Conservation (phyloP, 805 yeast species). For the Ogataea polymorpha region DNA sequence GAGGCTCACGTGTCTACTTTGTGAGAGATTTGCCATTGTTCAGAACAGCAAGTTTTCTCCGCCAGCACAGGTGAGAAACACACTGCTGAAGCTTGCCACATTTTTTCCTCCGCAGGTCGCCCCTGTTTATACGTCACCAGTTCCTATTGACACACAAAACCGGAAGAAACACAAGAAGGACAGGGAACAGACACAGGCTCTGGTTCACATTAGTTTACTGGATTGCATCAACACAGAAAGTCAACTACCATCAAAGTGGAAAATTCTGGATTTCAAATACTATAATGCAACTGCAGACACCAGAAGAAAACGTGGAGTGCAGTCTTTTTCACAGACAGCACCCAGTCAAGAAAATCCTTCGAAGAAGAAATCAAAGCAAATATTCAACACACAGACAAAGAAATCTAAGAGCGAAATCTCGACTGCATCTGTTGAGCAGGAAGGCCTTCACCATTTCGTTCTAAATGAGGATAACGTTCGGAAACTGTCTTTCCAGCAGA, state of each 20-base stretch:
- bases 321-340: slow-evolving; percentile 3
- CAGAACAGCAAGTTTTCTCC: slow-evolving; percentile 41
- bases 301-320: not conserved
- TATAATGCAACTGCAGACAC: slow-evolving; percentile 33
- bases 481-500: slow-evolving; percentile 53
- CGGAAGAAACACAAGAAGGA: slow-evolving; percentile 28
- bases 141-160: slow-evolving; percentile 12
- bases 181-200: slow-evolving; percentile 12
- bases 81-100: slow-evolving; percentile 48
- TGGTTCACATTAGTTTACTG: slow-evolving; percentile 26
- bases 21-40: slow-evolving; percentile 56
- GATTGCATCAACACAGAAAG: slow-evolving; percentile 32
- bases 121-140: slow-evolving; percentile 27
- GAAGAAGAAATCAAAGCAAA: slow-evolving; percentile 17
- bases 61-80: slow-evolving; percentile 42
- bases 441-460: slow-evolving; percentile 50
- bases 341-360: slow-evolving; percentile 12
- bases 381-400: slow-evolving; percentile 23
- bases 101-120: slow-evolving; percentile 37
- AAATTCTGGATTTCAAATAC: slow-evolving; percentile 50
- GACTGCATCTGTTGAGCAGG: slow-evolving; percentile 24
- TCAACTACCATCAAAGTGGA: slow-evolving; percentile 55
- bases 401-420: slow-evolving; percentile 17
- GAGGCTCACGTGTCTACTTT: slow-evolving; percentile 49
- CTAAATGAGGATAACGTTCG: slow-evolving; percentile 57